Evolutionary conservation across 768 basidiomycete species (phyloP), one percentile per base, ranked within the genome.

Genomic region (Hirschioporus abietinus): DNA sequence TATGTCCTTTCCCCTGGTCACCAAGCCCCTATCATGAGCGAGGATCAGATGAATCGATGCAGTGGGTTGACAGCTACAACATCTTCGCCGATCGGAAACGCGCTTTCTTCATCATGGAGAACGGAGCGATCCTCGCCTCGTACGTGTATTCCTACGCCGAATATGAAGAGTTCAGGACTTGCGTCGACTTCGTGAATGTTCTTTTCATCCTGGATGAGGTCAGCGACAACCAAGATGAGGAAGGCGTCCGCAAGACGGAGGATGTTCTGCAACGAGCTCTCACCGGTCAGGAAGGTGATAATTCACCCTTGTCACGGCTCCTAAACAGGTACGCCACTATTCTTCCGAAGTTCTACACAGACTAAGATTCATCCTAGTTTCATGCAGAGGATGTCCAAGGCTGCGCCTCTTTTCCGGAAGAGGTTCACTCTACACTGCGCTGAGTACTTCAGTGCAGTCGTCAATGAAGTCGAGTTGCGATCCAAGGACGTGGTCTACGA

Each of bases 91-190:
- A 68, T 74, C 78, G 82, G 69, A 88, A 88, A 71, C 85, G 82
- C 64, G 83, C 83, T n/a, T 86, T 86, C 75, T 89, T 89, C 71
- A 77, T 84, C 58, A 83, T 84, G 73, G 84, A 85, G 1, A 82
- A 81, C 65, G 86, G 83, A 70, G 87, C 68, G 63, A 64, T 69
- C 6, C 65, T 70, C 15, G 66, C 64, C 26, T 65, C 70, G 12
- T 59, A 67, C 27, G 66, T 57, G 25, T 70, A 69, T 34, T 58
- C 66, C 5, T 67, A 67, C 59, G 70, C 70, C 18, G 66, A 60
- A 24, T 58, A 25, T 60, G 68, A 70, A 25, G 60, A 36, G 36
- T 66, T 67, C 57, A 64, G 70, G 25, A 65, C 70, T 8, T 59
- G 63, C 64, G 65, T 63, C 63, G 70, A 70, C 59, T 67, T 67